Evolutionary conservation across 805 yeast species (phyloP), one percentile per base, ranked within the genome.

Genomic region (Nakazawaea ernobii): DNA sequence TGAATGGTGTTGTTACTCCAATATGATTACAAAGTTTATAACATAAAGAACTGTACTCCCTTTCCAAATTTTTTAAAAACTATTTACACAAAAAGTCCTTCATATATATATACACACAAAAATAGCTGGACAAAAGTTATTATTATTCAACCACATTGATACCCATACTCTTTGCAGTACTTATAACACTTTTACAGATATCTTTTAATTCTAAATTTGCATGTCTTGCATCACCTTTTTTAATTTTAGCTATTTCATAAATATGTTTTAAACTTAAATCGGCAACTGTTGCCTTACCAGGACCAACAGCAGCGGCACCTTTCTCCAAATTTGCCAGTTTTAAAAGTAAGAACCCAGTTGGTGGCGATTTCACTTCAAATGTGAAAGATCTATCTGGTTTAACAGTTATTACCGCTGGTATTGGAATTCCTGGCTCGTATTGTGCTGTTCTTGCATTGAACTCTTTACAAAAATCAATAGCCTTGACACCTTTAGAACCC

Each of bases 401-500:
- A 35, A 94, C 90, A 0, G 84, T 84, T 43, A 94, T 75, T 36
- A 84, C 66, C 39, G 86, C 91, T 0, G 99, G 99, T 40, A 92
- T 78, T 11, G 99, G 99, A 1, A 80, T 79, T 39, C 96, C 97
- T 13, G 95, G 89, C 45, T 77, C 77, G 61, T 79, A 85, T 54
- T 82, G 82, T 7, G 96, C 95, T 10, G 98, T 90, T 65, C 96
- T 82, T 26, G 99, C 99, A 64, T 94, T 94, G 74, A 94, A 94
- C 63, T 94, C 98, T 67, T 94, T 94, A 70, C 98, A 92, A 60
- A 94, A 94, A 66, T 94, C 99, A 60, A 94, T 94, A 53, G 98
- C 98, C 64, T 94, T 94, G 41, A 94, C 95, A 73, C 99, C 99
- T 66, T 92, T 92, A 50, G 98, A 92, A 55, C 99, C 99, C 43